Evolutionary conservation across 2,329 filamentous ascomycete genomes (phyloP).

Genomic region (Lachnellula suecica): DNA sequence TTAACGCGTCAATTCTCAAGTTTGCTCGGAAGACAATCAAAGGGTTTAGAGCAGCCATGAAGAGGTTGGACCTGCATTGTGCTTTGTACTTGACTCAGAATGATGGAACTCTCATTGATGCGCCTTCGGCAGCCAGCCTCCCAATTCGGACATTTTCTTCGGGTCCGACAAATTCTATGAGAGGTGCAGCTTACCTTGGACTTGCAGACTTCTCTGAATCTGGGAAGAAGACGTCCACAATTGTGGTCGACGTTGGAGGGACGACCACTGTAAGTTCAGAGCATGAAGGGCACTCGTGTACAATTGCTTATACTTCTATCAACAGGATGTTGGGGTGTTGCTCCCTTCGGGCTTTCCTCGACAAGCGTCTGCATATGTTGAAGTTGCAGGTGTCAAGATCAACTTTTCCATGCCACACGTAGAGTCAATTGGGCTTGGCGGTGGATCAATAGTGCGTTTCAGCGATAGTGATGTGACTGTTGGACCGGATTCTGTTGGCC

Average conservation of each 20-base stretch:
- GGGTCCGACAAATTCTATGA: conserved; percentile 62
- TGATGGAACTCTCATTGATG: conserved; percentile 57
- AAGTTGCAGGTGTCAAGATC: conserved; percentile 55
- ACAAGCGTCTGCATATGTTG: conserved; percentile 55
- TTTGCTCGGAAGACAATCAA: conserved; percentile 56
- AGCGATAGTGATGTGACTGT: conserved; percentile 34
- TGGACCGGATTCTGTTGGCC: conserved; percentile 55
- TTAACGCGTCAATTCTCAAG: conserved; percentile 59
- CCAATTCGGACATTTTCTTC: conserved; percentile 62
- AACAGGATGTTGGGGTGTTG: conserved; percentile 49
- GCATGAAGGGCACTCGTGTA: background rate
- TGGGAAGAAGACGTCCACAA: conserved; percentile 18
- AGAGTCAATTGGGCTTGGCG: conserved; percentile 54
- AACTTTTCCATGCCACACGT: conserved; percentile 58
- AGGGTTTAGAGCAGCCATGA: conserved; percentile 52
- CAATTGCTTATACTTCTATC: too few relatives aligned
- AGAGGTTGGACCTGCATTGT: conserved; percentile 44
- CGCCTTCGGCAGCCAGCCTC: conserved; percentile 49
- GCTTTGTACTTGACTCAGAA: conserved; percentile 57
- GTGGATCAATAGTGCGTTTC: conserved; percentile 45
- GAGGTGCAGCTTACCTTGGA: conserved; percentile 57
- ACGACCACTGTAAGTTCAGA: conserved; percentile 47
- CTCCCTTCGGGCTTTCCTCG: conserved; percentile 58
- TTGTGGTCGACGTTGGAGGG: conserved; percentile 55
- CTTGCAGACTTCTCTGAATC: conserved; percentile 9